Base-by-base conservation (phyloP, 1,284 basidiomycete genomes). In the Volvariella volvacea region DNA sequence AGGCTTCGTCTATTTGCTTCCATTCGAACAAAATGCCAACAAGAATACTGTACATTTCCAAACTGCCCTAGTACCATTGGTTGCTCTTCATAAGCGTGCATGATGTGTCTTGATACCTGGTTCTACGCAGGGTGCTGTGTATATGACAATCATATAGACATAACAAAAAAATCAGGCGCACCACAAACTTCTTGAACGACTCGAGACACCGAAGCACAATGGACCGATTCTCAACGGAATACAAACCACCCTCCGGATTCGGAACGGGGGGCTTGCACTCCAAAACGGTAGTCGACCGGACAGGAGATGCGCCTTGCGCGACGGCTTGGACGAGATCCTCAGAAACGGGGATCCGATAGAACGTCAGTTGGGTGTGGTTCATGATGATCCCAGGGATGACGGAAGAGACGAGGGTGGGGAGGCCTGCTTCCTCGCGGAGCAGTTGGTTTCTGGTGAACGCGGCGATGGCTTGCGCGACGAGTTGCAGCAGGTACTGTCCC, bases 381-480 rank as follows among this genome's bases (percentile, higher is more conserved):
- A 58, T 45, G 12, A 49, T 53, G 39, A 58, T 55, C 15, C 52
- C 49, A 12, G 54, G 52, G 17, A 57, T 46, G 14, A 49, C 46
- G 48, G 49, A 54, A 21, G 31, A 25, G 16, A 20, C 36, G 22
- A 57, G 42, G 14, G 47, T 39, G 22, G 32, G 22, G 17, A 46
- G 37, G 30, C 42, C 41, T 22, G 48, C 30, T n/a, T 39, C 37
- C 4, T 16, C 21, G 28, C 52, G 54, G 7, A 19, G 44, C 17
- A 25, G 15, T 45, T 63, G 61, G 46, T 63, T 65, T 32, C 39
- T 39, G 14, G 55, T 44, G 46, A 60, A 62, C 20, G 60, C 57
- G 7, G 64, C 63, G 34, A 68, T 61, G 3, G 63, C 60, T 36
- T 54, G 52, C 4, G 62, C 60, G 33, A 66, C 59, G 17, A 66